Conservation (phyloP, 176 grass and related monocot species). For the Bothriochloa decipiens region DNA sequence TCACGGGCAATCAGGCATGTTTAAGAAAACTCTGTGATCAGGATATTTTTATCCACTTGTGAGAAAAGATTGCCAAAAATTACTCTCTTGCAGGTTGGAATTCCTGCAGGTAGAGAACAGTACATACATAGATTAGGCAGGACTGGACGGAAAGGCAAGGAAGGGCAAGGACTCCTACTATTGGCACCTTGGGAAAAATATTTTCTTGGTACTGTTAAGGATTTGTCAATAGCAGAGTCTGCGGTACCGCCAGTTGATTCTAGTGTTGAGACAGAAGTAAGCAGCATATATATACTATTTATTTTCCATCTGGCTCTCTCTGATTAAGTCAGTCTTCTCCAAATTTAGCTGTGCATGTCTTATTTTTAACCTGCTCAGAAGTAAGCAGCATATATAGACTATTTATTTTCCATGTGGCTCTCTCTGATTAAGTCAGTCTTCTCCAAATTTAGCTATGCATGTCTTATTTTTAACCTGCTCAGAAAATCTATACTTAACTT, state of each 20-base stretch:
- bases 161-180: conserved; percentile 77
- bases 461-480: conserved; percentile 15
- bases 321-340: neutral
- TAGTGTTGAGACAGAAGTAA: conserved; percentile 57
- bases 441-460: neutral
- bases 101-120: conserved; percentile 78
- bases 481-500: conserved; percentile 26
- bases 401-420: conserved; percentile 29
- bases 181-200: conserved; percentile 82
- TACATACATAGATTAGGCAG: conserved; percentile 95
- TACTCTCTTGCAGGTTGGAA: conserved; percentile 61
- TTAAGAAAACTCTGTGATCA: neutral
- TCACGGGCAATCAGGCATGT: neutral
- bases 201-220: conserved; percentile 70
- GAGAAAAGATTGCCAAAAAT: conserved; percentile 13
- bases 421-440: neutral
- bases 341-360: neutral
- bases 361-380: conserved; percentile 26
- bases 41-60: neutral
- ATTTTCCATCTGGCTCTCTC: conserved; percentile 5
- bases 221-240: conserved; percentile 73
- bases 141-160: conserved; percentile 87
- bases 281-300: conserved; percentile 36
- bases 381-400: conserved; percentile 47
- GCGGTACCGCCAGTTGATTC: conserved; percentile 40